Percentiles rank a stretch among this genome's conserved stretches.
Conservation (phyloP, 116 monocot genomes). For the Trichopus zeylanicus region DNA sequence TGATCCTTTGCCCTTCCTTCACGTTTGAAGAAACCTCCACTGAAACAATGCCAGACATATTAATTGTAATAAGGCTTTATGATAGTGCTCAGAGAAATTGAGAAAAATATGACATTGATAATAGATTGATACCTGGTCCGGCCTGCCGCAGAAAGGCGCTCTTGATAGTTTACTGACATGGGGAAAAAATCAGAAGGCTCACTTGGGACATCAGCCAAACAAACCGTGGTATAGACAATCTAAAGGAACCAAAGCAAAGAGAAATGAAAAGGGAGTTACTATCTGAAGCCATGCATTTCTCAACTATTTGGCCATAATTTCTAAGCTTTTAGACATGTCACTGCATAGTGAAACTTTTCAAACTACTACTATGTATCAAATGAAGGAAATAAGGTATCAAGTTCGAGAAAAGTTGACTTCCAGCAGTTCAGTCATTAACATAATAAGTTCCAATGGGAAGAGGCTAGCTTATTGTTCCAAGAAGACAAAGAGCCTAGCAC, state of each 20-base stretch:
- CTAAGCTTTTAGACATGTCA: too few species aligned
- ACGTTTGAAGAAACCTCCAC: conserved; percentile 94
- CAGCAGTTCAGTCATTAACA: too few species aligned
- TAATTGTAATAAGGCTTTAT: conserved; percentile 8
- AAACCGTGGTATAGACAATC: conserved; percentile 88
- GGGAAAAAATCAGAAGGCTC: conserved; percentile 98
- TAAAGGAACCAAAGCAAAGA: conserved; percentile 23
- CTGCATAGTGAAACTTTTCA: too few species aligned
- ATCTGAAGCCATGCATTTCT: not conserved
- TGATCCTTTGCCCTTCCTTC: conserved; percentile 95
- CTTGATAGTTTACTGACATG: conserved; percentile 83
- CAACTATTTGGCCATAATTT: too few species aligned
- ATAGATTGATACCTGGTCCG: conserved; percentile 64
- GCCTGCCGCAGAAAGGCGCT: conserved; percentile 92
- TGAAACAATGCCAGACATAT: conserved; percentile 18
- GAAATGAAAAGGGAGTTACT: not conserved
- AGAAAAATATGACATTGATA: conserved; percentile 2
- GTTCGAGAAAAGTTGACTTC: too few species aligned
- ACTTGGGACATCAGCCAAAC: conserved; percentile 76
- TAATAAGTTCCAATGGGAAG: too few species aligned
- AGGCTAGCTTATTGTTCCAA: too few species aligned
- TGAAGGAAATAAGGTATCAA: too few species aligned
- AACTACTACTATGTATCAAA: too few species aligned
- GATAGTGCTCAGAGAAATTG: not conserved
- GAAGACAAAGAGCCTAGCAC: too few species aligned